These are phyloP conservation scores for Monosporozyma servazzii DNA, from an alignment of 805 yeast species.

Conservation along the genomic window DNA sequence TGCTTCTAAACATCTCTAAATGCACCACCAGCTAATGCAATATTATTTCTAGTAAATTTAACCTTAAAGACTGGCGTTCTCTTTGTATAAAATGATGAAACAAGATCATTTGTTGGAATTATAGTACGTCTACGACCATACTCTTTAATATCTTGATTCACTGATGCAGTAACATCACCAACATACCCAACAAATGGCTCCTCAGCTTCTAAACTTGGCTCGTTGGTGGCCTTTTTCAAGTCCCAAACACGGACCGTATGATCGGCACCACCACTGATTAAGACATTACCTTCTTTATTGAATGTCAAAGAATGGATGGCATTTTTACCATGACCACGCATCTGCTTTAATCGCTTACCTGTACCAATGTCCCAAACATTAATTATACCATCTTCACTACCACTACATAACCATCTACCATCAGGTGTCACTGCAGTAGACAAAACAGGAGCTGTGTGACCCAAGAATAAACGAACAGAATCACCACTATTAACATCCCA, in stretches of 20 bases:
- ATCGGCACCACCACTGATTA: slow-evolving; percentile 90
- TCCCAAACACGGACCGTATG: slow-evolving; percentile 95
- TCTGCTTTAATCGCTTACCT: slow-evolving; percentile 76
- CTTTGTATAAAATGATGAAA: slow-evolving; percentile 90
- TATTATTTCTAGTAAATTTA: slow-evolving; percentile 80
- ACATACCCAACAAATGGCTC: slow-evolving; percentile 38
- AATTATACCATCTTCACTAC: slow-evolving; percentile 85
- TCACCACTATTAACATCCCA: slow-evolving; percentile 92
- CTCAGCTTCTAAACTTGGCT: slow-evolving; percentile 71
- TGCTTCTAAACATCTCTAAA: slow-evolving; percentile 37
- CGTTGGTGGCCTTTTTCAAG: slow-evolving; percentile 73
- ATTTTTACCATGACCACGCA: slow-evolving; percentile 91
- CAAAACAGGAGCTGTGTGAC: slow-evolving; percentile 84
- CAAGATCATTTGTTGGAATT: slow-evolving; percentile 78
- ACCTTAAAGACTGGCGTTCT: slow-evolving; percentile 90
- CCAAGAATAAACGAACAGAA: slow-evolving; percentile 84
- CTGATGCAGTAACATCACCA: slow-evolving; percentile 28
- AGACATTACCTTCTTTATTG: slow-evolving; percentile 77
- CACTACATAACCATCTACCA: slow-evolving; percentile 93
- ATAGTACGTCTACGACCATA: slow-evolving; percentile 56
- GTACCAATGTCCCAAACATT: slow-evolving; percentile 91
- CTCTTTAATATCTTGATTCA: slow-evolving; percentile 34
- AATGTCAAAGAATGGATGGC: slow-evolving; percentile 79
- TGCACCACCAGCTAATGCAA: slow-evolving; percentile 91
- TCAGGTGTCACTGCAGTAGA: slow-evolving; percentile 88